A percentile compares a stretch with the other conserved stretches of the same genome.
Evolutionary conservation across 495 filamentous ascomycete species (phyloP).

Genomic region (Lasiosphaeris hirsuta): DNA sequence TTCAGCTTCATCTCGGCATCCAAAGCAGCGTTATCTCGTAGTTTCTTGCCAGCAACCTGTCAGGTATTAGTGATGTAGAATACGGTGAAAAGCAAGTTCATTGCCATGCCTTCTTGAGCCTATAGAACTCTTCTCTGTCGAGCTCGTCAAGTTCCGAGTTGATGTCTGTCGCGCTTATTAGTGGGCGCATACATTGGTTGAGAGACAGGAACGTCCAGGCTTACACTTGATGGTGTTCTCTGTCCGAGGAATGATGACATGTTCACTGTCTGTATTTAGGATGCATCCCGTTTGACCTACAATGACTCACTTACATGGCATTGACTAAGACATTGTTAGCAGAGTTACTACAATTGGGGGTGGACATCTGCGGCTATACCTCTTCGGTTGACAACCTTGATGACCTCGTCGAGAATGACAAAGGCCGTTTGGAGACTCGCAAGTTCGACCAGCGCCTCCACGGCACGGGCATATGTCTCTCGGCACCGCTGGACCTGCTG

Average conservation of each 20-base stretch:
- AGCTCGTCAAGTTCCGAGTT: slow-evolving; percentile 98
- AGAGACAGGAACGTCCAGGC: slow-evolving; percentile 17
- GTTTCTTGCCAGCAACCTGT: slow-evolving; percentile 84
- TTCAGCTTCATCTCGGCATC: slow-evolving; percentile 69
- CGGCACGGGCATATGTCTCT: slow-evolving; percentile 95
- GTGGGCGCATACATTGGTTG: not conserved
- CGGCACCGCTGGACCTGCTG: slow-evolving; percentile 94
- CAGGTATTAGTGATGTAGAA: not conserved
- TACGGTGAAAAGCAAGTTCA: not conserved
- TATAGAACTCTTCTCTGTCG: slow-evolving; percentile 97
- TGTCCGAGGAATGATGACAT: slow-evolving; percentile 96
- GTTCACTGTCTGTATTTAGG: slow-evolving; percentile 49
- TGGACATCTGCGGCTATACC: slow-evolving; percentile 44
- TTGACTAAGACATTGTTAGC: slow-evolving; percentile 63
- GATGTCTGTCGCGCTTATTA: slow-evolving; percentile 62
- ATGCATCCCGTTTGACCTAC: not conserved
- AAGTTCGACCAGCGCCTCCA: slow-evolving; percentile 94
- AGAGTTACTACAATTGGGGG: slow-evolving; percentile 10
- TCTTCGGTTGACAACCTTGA: slow-evolving; percentile 98
- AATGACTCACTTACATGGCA: slow-evolving; percentile 67
- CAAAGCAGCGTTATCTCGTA: slow-evolving; percentile 70
- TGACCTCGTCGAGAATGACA: slow-evolving; percentile 96
- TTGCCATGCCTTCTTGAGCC: slow-evolving; percentile 76
- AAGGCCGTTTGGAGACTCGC: slow-evolving; percentile 98
- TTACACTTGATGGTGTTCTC: slow-evolving; percentile 97